A percentile compares a stretch with the other conserved stretches of the same genome.
These are phyloP conservation scores for Tephrocybe sp. DNA, from an alignment of 768 basidiomycete genomes.

Conservation along the genomic window DNA sequence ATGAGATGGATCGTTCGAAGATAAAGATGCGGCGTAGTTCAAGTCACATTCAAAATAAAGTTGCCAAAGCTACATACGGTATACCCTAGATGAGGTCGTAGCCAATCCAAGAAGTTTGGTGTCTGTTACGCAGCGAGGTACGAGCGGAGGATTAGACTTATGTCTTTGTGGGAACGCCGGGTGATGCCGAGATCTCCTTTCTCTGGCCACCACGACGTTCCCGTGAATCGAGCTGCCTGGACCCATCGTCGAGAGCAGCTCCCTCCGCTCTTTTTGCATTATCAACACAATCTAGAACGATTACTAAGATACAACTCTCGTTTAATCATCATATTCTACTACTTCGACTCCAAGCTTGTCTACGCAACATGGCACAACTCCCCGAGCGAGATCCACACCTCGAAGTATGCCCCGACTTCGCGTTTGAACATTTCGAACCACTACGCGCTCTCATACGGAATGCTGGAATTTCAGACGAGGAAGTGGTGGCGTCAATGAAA, in stretches of 20 bases:
- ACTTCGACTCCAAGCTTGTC: no score
- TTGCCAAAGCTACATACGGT: no score
- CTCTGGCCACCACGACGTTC: not conserved
- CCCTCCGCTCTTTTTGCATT: not conserved
- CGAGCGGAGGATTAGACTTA: not conserved
- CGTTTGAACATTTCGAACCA: not conserved
- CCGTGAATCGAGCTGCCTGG: not conserved
- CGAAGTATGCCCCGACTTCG: conserved; percentile 3
- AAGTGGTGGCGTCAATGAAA: not conserved
- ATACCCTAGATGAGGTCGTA: no score
- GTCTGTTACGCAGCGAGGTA: conserved; percentile 2
- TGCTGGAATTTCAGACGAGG: not conserved
- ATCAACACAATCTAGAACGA: no score
- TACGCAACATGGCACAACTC: not conserved
- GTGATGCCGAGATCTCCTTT: not conserved
- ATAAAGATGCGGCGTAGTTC: no score
- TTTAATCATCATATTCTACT: no score
- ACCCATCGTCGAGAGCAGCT: not conserved
- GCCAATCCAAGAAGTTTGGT: not conserved
- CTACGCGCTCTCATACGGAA: not conserved
- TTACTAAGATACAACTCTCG: not conserved
- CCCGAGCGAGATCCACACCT: conserved; percentile 1
- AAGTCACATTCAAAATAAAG: no score
- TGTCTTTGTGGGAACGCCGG: conserved; percentile 6
- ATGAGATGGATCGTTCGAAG: no score